Conservation (phyloP, 495 filamentous ascomycete genomes). For the Tuber calosporum region DNA sequence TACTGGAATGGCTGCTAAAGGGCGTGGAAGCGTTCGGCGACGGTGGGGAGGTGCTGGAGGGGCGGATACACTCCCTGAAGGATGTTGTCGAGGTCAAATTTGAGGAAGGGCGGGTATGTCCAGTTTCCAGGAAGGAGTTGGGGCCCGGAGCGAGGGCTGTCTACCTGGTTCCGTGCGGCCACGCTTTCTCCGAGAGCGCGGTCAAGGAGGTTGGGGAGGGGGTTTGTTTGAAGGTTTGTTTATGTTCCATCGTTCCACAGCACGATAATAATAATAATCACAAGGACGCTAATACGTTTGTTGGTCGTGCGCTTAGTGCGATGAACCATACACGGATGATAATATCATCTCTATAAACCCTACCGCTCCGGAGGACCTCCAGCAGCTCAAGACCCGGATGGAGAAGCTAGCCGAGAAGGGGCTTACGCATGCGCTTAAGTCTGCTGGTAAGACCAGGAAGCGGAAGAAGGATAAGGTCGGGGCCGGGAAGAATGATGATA, state of each 20-base stretch:
- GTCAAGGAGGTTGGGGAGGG: conserved; percentile 62
- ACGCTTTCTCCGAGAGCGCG: conserved; percentile 81
- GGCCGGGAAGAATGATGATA: conserved; percentile 15
- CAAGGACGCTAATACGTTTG: background rate
- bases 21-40: conserved; percentile 52
- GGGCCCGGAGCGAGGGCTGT: conserved; percentile 72
- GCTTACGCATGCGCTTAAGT: conserved; percentile 78
- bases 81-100: conserved; percentile 90
- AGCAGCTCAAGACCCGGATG: conserved; percentile 57
- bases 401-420: conserved; percentile 60
- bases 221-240: conserved; percentile 53
- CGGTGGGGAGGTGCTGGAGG: conserved; percentile 61
- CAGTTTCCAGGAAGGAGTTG: conserved; percentile 76
- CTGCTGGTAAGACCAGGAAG: conserved; percentile 51
- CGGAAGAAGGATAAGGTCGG: conserved; percentile 42
- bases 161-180: conserved; percentile 90
- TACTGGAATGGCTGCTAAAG: conserved; percentile 72
- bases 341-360: conserved; percentile 80
- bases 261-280: conserved; percentile 1
- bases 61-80: conserved; percentile 67
- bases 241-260: background rate
- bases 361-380: conserved; percentile 60
- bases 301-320: conserved; percentile 56
- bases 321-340: conserved; percentile 62
- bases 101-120: conserved; percentile 63